Conservation (phyloP, 208 protist genomes). For the Crithidia mellificae region DNA sequence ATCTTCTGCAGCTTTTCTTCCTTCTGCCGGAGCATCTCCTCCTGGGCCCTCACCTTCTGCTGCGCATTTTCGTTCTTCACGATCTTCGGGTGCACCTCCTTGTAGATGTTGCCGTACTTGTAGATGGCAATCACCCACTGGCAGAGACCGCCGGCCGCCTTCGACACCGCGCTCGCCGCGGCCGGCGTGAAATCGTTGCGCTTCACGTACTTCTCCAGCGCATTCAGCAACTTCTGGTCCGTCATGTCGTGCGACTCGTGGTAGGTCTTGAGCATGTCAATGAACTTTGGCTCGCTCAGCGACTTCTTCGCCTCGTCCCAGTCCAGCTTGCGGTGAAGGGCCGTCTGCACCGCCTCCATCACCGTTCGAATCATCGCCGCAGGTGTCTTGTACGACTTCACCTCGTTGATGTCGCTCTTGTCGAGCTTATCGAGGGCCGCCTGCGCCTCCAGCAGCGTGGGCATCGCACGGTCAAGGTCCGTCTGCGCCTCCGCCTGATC, state of each 20-base stretch:
- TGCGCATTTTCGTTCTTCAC: slow-evolving; percentile 94
- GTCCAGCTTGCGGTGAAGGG: slow-evolving; percentile 91
- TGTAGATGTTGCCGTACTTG: slow-evolving; percentile 96
- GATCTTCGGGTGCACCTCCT: slow-evolving; percentile 97
- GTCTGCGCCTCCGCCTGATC: slow-evolving; percentile 94
- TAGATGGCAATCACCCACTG: slow-evolving; percentile 98
- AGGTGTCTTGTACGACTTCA: slow-evolving; percentile 97
- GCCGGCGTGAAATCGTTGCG: slow-evolving; percentile 93
- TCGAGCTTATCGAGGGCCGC: slow-evolving; percentile 96
- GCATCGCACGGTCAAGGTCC: slow-evolving; percentile 96
- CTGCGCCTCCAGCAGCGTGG: slow-evolving; percentile 94
- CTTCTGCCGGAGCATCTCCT: slow-evolving; percentile 93
- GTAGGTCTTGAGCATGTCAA: slow-evolving; percentile 95
- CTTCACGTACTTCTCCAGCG: slow-evolving; percentile 95
- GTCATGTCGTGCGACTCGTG: slow-evolving; percentile 96
- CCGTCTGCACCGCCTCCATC: slow-evolving; percentile 96
- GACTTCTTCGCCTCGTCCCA: slow-evolving; percentile 98
- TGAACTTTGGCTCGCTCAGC: slow-evolving; percentile 96
- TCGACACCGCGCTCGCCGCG: slow-evolving; percentile 92
- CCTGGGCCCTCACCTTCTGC: slow-evolving; percentile 92
- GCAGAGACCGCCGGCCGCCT: slow-evolving; percentile 95
- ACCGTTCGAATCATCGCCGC: slow-evolving; percentile 94
- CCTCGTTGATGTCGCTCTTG: slow-evolving; percentile 97
- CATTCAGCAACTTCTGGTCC: slow-evolving; percentile 94
- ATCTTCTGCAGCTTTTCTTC: slow-evolving; percentile 93